Evolutionary conservation across 2,329 filamentous ascomycete genomes (phyloP).

Genomic region (Aspergillus vadensis): DNA sequence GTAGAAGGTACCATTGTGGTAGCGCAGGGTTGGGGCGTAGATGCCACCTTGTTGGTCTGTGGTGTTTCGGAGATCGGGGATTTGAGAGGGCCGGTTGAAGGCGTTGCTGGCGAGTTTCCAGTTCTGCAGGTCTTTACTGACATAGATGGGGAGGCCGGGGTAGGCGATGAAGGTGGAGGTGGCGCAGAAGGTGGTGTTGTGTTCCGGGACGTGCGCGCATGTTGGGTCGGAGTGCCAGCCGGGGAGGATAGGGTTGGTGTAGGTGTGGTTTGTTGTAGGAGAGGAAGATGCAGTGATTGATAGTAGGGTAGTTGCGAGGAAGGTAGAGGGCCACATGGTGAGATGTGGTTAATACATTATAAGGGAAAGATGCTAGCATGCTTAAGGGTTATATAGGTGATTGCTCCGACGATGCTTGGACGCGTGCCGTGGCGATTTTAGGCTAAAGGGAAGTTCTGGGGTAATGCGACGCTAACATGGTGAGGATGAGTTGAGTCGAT

Average conservation of each 20-base stretch:
- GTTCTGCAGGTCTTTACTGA: conserved; percentile 43
- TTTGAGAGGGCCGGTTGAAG: conserved; percentile 35
- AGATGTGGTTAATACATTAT: neutral
- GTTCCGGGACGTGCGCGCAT: conserved; percentile 43
- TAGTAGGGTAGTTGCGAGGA: neutral
- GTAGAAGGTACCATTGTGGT: conserved; percentile 45
- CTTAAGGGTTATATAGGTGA: too few species aligned
- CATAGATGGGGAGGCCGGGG: conserved; percentile 50
- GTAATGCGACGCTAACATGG: too few species aligned
- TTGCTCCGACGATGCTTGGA: too few species aligned
- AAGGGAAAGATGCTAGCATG: too few species aligned
- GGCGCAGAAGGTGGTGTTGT: conserved; percentile 49
- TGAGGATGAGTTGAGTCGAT: too few species aligned
- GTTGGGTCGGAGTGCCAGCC: conserved; percentile 52
- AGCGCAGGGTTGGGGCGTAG: conserved; percentile 46
- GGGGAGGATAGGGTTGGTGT: conserved; percentile 48
- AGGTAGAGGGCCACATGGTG: neutral
- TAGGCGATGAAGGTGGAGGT: conserved; percentile 50
- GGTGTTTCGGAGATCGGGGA: conserved; percentile 36
- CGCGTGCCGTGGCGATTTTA: too few species aligned
- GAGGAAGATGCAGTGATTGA: neutral
- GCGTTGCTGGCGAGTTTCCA: conserved; percentile 25
- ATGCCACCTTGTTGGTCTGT: conserved; percentile 36
- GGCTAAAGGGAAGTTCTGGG: too few species aligned
- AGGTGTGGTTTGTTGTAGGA: neutral